A percentile compares a stretch with the other conserved stretches of the same genome.
These are phyloP conservation scores for Gossypium lobatum DNA, from an alignment of 441 rosid species.

Conservation along the genomic window DNA sequence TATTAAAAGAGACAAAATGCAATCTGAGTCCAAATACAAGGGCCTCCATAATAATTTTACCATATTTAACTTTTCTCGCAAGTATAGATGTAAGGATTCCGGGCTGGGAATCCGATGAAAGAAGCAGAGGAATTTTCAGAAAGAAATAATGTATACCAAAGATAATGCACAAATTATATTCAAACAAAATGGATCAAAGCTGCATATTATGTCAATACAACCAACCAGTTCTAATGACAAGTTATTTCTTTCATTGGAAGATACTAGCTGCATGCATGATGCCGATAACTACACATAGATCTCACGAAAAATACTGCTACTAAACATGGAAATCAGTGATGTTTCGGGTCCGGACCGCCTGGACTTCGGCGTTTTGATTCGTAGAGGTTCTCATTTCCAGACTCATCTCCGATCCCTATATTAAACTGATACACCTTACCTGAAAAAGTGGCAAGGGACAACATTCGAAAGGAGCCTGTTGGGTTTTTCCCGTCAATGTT, in stretches of 20 bases:
- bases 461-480: slow-evolving; percentile 10
- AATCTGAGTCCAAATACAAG: no score
- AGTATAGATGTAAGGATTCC: no score
- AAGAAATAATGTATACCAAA: neutral
- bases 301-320: neutral
- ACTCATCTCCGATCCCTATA: neutral
- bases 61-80: no score
- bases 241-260: neutral
- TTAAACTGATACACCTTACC: slow-evolving; percentile 5
- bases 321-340: slow-evolving; percentile 10
- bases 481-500: slow-evolving; percentile 1
- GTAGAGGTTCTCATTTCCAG: neutral
- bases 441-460: slow-evolving; percentile 12
- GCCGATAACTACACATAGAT: neutral
- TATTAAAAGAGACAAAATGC: no score
- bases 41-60: no score
- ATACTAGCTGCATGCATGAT: neutral
- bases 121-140: neutral
- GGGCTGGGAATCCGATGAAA: no score
- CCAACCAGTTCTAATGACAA: neutral
- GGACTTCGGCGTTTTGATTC: slow-evolving; percentile 18
- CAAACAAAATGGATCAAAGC: neutral
- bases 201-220: neutral
- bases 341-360: slow-evolving; percentile 21
- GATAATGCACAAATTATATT: neutral